These are phyloP conservation scores for Hyphodiscus sp. DNA, from an alignment of 2,329 filamentous ascomycete genomes.

Conservation along the genomic window DNA sequence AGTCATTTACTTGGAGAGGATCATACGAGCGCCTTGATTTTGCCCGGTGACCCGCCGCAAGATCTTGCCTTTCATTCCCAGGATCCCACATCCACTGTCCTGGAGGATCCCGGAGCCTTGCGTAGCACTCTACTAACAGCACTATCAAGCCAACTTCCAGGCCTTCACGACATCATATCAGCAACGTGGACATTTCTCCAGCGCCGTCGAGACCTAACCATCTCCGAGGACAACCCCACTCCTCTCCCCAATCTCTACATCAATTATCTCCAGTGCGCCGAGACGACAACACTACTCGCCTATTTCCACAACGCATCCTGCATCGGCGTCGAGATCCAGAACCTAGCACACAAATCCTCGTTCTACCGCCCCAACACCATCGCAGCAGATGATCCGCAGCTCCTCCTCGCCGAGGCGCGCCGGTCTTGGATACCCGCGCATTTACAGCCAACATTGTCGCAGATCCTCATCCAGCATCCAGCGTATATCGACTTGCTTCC, in stretches of 20 bases:
- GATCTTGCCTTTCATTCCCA: neutral
- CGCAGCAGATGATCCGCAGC: constrained; percentile 11
- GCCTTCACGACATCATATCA: too few species aligned
- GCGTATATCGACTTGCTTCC: constrained; percentile 33
- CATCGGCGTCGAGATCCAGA: constrained; percentile 23
- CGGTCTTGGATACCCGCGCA: constrained; percentile 26
- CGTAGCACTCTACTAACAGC: too few species aligned
- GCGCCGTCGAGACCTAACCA: neutral
- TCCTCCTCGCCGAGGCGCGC: constrained; percentile 18
- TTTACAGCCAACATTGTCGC: constrained; percentile 32
- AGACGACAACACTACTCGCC: constrained; percentile 19
- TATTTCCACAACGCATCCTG: constrained; percentile 24
- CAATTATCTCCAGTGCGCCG: constrained; percentile 15
- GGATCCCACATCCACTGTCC: neutral
- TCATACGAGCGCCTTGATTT: neutral
- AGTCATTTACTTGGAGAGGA: too few species aligned
- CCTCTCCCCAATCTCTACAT: constrained; percentile 6
- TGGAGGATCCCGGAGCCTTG: too few species aligned
- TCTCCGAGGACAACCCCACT: neutral
- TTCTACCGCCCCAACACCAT: constrained; percentile 28
- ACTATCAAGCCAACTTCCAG: too few species aligned
- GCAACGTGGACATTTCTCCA: too few species aligned
- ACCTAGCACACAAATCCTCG: constrained; percentile 22
- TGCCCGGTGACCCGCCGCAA: too few species aligned
- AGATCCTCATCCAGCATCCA: constrained; percentile 34